phyloP scores from a whole-genome alignment of 805 yeast species.

The Saturnispora gosingensis region DNA sequence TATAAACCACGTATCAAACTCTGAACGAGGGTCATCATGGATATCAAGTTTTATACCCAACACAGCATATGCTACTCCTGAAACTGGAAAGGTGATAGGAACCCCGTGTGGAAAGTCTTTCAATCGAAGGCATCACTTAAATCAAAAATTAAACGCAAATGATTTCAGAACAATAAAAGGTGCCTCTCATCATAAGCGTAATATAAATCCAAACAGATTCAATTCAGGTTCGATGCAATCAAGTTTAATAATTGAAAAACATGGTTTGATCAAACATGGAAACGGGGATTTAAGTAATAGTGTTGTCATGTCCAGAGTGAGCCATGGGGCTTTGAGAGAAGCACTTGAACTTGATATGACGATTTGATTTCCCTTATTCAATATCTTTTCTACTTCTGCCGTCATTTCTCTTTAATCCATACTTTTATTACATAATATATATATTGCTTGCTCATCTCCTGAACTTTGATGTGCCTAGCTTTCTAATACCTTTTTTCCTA shows the following conservation, averaged over 20 bases:
- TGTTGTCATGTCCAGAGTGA: constrained; percentile 32
- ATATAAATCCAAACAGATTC: neutral
- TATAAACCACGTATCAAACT: constrained; percentile 4
- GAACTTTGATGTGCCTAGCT: constrained; percentile 5
- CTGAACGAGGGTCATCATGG: constrained; percentile 18
- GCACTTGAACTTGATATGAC: constrained; percentile 29
- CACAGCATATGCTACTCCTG: constrained; percentile 25
- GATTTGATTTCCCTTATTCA: neutral
- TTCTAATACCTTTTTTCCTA: constrained; percentile 11
- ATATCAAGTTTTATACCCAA: constrained; percentile 23
- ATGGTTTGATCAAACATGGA: constrained; percentile 37
- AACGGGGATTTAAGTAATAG: constrained; percentile 27
- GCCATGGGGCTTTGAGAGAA: constrained; percentile 39
- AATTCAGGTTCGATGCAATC: constrained; percentile 18
- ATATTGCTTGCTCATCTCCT: neutral
- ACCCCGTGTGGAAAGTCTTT: constrained; percentile 17
- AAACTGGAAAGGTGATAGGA: constrained; percentile 24
- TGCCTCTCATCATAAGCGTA: neutral
- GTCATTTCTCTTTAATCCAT: neutral
- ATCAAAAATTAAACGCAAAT: neutral
- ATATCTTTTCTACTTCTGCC: neutral
- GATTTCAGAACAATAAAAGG: neutral
- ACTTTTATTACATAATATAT: neutral
- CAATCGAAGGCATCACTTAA: neutral
- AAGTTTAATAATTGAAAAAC: constrained; percentile 33